Evolutionary conservation across 305 asterid species (phyloP), one percentile per base, ranked within the genome.

Genomic region (Solanum hybrid): DNA sequence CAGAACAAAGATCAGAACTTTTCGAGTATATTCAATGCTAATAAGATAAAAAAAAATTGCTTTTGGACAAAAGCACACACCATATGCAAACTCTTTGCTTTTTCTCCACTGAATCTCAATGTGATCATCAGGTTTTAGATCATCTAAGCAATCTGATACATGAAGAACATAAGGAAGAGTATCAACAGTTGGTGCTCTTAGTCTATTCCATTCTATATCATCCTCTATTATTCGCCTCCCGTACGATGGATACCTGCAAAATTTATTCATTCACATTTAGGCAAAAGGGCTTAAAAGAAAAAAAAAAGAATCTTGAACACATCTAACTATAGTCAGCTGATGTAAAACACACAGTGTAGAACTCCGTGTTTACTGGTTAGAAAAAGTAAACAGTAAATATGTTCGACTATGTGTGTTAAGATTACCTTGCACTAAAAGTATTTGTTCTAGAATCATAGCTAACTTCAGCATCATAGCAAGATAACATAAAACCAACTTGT

Each of bases 101-200:
- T 91, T 94, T 93, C 99, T 95, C 99, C 99, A 97, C 87, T 97
- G 99, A 73, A 97, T 94, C 92, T 97, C 99, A 87, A 96, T 91
- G 92, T 97, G 99, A 90, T 97, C 98, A 89, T 91, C 91, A 24
- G 99, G 99, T 90, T 94, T 94, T 20, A 96, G 95, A 68, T 96
- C 94, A 91, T 92, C 90, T 82, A 96, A 94, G 89, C 98, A 95
- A 36, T 92, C 94, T 26, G 98, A 95, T 24, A 92, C 89, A 89
- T 96, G 97, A 91, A 95, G 95, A 89, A 38, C 93, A 91, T 94
- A 88, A 36, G 98, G 85, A 68, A 95, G 94, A 77, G 98, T 94
- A 81, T 91, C 92, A 6, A 96, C 95, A 72, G 83, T 91, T 37
- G 98, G 95, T 89, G 97, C 94, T 93, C 99, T 94, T 87, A 97